Evolutionary conservation across 768 basidiomycete species (phyloP).

Genomic region (Coprinopsis cinerea): DNA sequence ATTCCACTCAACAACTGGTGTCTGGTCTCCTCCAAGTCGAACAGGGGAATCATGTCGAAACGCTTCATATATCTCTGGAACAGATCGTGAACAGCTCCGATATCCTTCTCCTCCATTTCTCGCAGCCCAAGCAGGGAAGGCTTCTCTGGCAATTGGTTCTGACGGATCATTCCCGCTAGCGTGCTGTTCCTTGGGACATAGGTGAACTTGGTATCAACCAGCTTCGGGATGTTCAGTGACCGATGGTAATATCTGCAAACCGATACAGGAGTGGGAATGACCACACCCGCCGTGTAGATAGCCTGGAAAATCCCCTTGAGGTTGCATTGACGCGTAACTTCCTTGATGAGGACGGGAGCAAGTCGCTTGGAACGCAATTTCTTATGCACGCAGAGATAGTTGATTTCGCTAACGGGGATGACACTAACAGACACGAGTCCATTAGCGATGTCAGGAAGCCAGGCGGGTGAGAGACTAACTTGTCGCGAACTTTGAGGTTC

Average conservation of each 20-base stretch:
- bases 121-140: constrained; percentile 61
- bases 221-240: constrained; percentile 84
- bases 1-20: constrained; percentile 88
- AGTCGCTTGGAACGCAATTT: constrained; percentile 93
- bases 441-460: constrained; percentile 1
- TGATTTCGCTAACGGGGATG: constrained; percentile 83
- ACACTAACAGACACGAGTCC: constrained; percentile 34
- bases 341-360: constrained; percentile 94
- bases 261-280: constrained; percentile 89
- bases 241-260: constrained; percentile 94
- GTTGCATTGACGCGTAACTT: constrained; percentile 90
- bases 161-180: constrained; percentile 80
- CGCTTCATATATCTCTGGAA: constrained; percentile 75
- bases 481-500: constrained; percentile 73
- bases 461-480: constrained; percentile 51
- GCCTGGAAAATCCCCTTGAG: constrained; percentile 92
- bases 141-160: constrained; percentile 58
- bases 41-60: constrained; percentile 77
- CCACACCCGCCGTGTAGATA: constrained; percentile 91
- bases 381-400: constrained; percentile 97
- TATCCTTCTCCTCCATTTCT: constrained; percentile 82
- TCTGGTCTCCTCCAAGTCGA: constrained; percentile 68
- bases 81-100: constrained; percentile 63
- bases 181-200: constrained; percentile 83
- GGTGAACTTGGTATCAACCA: constrained; percentile 88